Conservation (phyloP, 2,329 filamentous ascomycete species). For the Mycosphaerelloides madeirae region DNA sequence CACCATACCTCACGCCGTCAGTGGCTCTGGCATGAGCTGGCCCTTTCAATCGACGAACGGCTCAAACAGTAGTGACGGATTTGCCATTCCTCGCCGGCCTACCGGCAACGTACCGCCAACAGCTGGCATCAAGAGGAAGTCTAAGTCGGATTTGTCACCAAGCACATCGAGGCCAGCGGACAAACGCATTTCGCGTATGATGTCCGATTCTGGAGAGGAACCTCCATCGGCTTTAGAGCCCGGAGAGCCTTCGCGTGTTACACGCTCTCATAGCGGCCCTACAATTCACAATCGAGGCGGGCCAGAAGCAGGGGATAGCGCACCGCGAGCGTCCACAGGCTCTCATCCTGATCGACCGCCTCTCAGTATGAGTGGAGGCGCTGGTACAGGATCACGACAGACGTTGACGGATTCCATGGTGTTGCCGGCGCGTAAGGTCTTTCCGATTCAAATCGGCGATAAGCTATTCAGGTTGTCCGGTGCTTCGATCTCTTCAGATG, state of each 20-base stretch:
- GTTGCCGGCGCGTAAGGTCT: constrained; percentile 66
- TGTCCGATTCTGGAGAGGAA: constrained; percentile 17
- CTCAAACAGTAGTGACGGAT: constrained; percentile 5
- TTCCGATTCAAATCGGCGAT: constrained; percentile 65
- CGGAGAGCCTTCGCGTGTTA: constrained; percentile 3
- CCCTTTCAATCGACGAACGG: constrained; percentile 10
- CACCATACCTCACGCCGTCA: constrained; percentile 32
- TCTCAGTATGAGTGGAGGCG: constrained; percentile 2
- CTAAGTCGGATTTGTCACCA: constrained; percentile 9
- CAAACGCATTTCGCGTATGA: constrained; percentile 16
- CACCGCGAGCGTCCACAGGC: constrained; percentile 1
- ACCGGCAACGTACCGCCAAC: constrained; percentile 3
- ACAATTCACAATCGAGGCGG: constrained; percentile 6
- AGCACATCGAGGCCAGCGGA: constrained; percentile 1
- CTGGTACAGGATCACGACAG: constrained; percentile 6
- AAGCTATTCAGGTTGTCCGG: constrained; percentile 65
- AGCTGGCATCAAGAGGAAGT: constrained; percentile 22
- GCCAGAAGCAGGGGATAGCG: constrained; percentile 5
- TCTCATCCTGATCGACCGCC: constrained; percentile 7
- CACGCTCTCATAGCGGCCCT: constrained; percentile 9
- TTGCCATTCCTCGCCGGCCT: constrained; percentile 13
- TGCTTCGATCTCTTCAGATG: constrained; percentile 67
- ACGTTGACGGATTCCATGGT: constrained; percentile 34
- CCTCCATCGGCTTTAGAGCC: constrained; percentile 8
- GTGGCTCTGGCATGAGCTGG: constrained; percentile 5